Evolutionary conservation across 192 early-diverging fungal species (phyloP), one percentile per base, ranked within the genome.

Genomic region (Linnemannia schmuckeri): DNA sequence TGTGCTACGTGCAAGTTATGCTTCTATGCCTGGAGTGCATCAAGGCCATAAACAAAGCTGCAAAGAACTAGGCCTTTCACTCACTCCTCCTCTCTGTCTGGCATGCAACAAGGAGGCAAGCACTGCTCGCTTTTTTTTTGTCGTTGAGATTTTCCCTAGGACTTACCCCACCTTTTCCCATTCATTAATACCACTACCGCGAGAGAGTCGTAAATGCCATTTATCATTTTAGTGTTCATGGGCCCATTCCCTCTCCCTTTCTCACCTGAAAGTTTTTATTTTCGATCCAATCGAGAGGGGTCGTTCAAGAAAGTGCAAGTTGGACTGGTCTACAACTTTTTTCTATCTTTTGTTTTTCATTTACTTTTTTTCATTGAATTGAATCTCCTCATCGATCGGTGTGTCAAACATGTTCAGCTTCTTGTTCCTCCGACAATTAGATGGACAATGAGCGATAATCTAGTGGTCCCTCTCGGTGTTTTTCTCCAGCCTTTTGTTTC

Each of bases 371-470:
- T 40, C 37, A 22, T 37, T 72, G 70, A 41, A n/a, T 42, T 42
- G 40, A 72, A 72, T 66, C 70, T 38, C 38, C 69, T 70, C 70
- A 41, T 41, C 37, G 7, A 22, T 72, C 41, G 35, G 70, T 42
- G 35, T 38, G 38, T 40, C 22, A 41, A 38, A 41, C 30, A 38
- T 13, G 12, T 52, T 18, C 17, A 5, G 17, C 18, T 52, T 52
- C 49, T 52, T 52, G 49, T 52, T 70, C 70, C n/a, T 72, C 41
- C 70, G 35, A 42, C 24, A 72, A n/a, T 22, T n/a, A 72, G 61
- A 66, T 66, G 7, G 61, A 66, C 61, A 66, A 15, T 30, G 15
- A 30, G 6, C 22, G 57, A 63, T 63, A 63, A 66, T 35, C 61
- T 66, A 35, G 1, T 4, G 57, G 30, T 66, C 15, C 30, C 33